Evolutionary conservation across 352 stramenopile species (phyloP).

Genomic region (Pilasporangium apinafurcum): DNA sequence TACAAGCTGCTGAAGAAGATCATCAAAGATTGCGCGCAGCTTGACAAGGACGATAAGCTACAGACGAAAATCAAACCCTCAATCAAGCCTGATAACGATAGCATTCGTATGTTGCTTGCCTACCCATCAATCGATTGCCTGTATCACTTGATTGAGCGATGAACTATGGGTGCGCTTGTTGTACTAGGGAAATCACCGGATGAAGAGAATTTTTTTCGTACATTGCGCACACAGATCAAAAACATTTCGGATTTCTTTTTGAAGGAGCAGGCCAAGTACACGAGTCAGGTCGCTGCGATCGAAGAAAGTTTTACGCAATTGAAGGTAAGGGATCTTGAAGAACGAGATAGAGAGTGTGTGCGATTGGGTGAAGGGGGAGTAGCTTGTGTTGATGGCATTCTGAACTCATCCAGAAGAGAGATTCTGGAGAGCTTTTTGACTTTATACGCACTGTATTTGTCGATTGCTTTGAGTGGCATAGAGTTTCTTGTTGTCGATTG

Average conservation of each 20-base stretch:
- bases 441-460: background rate
- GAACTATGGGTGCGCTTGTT: background rate
- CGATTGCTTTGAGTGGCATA: too few species aligned
- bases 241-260: slow-evolving; percentile 85
- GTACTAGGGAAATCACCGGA: slow-evolving; percentile 65
- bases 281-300: slow-evolving; percentile 52
- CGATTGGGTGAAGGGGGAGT: too few species aligned
- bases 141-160: background rate
- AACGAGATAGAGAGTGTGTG: too few species aligned
- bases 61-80: slow-evolving; percentile 75
- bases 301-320: slow-evolving; percentile 59
- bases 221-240: slow-evolving; percentile 76
- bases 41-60: slow-evolving; percentile 83
- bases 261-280: slow-evolving; percentile 72
- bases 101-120: slow-evolving; percentile 53
- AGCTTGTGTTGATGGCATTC: too few species aligned
- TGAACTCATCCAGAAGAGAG: too few species aligned
- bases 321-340: slow-evolving; percentile 48
- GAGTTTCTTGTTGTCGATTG: background rate
- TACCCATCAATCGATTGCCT: background rate
- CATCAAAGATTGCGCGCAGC: slow-evolving; percentile 87
- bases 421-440: background rate
- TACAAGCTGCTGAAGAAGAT: slow-evolving; percentile 89
- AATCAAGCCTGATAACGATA: slow-evolving; percentile 82
- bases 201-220: slow-evolving; percentile 87